Conservation (phyloP, 495 filamentous ascomycete species). For the Penicillium lagena region DNA sequence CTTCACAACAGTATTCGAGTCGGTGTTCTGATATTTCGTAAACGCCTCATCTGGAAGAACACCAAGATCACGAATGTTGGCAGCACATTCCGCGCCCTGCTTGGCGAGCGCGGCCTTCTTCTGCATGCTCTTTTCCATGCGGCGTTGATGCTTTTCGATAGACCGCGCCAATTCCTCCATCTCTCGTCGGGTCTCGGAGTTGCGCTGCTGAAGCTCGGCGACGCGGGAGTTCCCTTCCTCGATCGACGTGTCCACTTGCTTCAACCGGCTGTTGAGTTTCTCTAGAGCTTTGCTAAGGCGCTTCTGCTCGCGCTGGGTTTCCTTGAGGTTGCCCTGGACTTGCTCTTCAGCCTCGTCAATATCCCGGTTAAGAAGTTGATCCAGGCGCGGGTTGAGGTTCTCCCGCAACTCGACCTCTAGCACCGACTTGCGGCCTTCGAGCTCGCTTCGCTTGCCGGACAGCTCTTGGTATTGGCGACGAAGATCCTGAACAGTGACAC, state of each 20-base stretch:
- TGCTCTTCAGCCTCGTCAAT: conserved; percentile 59
- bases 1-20: conserved; percentile 73
- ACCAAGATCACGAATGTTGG: conserved; percentile 88
- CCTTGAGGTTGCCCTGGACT: conserved; percentile 62
- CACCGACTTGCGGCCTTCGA: conserved; percentile 70
- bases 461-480: conserved; percentile 68
- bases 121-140: conserved; percentile 85
- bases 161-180: conserved; percentile 70
- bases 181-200: conserved; percentile 57
- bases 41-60: conserved; percentile 93
- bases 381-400: conserved; percentile 76
- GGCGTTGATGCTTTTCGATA: conserved; percentile 84
- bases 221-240: conserved; percentile 58
- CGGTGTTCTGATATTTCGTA: conserved; percentile 76
- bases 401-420: conserved; percentile 82
- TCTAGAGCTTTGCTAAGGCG: conserved; percentile 57
- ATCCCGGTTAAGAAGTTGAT: conserved; percentile 76
- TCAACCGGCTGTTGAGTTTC: conserved; percentile 58
- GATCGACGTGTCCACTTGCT: conserved; percentile 64
- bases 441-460: conserved; percentile 63
- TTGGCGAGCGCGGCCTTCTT: conserved; percentile 73
- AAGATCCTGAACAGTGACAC: conserved; percentile 60
- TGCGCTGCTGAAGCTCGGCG: conserved; percentile 54
- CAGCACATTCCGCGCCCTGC: conserved; percentile 69
- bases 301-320: conserved; percentile 76